phyloP scores from a whole-genome alignment of 805 yeast genomes.

The Starmera amethionina region DNA sequence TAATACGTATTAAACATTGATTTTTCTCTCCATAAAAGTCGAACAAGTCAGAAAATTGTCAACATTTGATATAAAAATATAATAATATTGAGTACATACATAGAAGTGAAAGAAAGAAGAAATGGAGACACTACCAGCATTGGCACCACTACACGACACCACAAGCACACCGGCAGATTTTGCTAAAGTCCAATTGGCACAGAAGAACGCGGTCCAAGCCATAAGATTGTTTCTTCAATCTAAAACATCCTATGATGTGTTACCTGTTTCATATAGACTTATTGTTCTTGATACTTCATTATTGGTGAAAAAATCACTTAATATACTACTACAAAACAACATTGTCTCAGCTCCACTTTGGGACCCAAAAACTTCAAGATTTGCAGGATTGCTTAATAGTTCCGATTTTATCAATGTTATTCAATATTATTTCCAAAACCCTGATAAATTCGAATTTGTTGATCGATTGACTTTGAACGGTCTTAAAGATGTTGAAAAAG shows the following conservation, averaged over 20 bases:
- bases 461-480: constrained; percentile 82
- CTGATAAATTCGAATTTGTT: constrained; percentile 80
- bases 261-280: constrained; percentile 89
- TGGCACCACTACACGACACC: constrained; percentile 15
- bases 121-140: constrained; percentile 13
- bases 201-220: constrained; percentile 66
- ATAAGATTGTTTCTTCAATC: constrained; percentile 78
- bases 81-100: neutral
- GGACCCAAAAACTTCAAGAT: constrained; percentile 81
- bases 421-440: constrained; percentile 83
- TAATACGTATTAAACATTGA: too few species aligned
- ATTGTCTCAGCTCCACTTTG: constrained; percentile 96
- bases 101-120: neutral
- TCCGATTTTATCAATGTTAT: constrained; percentile 92
- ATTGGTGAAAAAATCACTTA: constrained; percentile 81
- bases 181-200: constrained; percentile 20
- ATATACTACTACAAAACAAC: constrained; percentile 82
- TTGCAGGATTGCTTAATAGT: constrained; percentile 90
- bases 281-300: constrained; percentile 90
- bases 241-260: constrained; percentile 91
- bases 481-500: constrained; percentile 74
- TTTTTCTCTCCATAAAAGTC: too few species aligned
- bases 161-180: constrained; percentile 4
- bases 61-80: too few species aligned
- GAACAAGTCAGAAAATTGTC: too few species aligned